Percentiles rank a stretch among this genome's conserved stretches.
Evolutionary conservation across 192 early-diverging fungal genomes (phyloP).

Genomic region (Funneliformis mosseae): DNA sequence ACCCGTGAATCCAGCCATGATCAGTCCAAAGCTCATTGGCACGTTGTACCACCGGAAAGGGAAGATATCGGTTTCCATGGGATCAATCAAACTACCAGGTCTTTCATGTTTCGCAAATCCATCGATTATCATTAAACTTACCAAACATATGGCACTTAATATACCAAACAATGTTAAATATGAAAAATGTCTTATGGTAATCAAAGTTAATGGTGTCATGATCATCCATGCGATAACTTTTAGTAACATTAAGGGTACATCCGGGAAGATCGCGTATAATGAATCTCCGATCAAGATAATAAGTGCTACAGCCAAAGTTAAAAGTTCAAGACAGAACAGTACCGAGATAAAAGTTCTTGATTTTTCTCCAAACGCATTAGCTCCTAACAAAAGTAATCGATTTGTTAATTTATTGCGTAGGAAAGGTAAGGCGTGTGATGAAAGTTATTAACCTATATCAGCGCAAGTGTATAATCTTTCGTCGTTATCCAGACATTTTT

Average conservation of each 20-base stretch:
- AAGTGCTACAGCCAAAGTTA: slow-evolving; percentile 45
- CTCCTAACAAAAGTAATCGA: slow-evolving; percentile 39
- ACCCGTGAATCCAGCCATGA: slow-evolving; percentile 60
- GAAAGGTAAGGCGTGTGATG: neutral
- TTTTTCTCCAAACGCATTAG: slow-evolving; percentile 41
- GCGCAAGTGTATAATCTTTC: slow-evolving; percentile 43
- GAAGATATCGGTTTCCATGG: slow-evolving; percentile 48
- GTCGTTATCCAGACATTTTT: slow-evolving; percentile 48
- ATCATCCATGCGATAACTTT: slow-evolving; percentile 50
- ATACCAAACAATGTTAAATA: slow-evolving; percentile 64
- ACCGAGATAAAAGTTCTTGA: slow-evolving; percentile 35
- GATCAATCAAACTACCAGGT: slow-evolving; percentile 63
- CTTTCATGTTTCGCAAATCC: slow-evolving; percentile 48
- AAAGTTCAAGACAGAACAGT: slow-evolving; percentile 44
- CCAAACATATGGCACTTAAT: slow-evolving; percentile 51
- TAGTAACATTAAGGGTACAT: slow-evolving; percentile 35
- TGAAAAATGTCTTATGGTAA: slow-evolving; percentile 51
- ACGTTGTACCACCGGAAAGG: slow-evolving; percentile 40
- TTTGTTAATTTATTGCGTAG: neutral
- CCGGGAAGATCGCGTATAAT: slow-evolving; percentile 40
- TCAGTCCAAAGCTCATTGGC: slow-evolving; percentile 56
- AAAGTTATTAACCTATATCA: slow-evolving; percentile 41
- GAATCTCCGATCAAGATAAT: slow-evolving; percentile 43
- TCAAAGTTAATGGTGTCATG: slow-evolving; percentile 57
- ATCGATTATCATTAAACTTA: slow-evolving; percentile 59